These are phyloP conservation scores for Elaeis guineensis DNA, from an alignment of 176 grass and related monocot species.

Conservation along the genomic window DNA sequence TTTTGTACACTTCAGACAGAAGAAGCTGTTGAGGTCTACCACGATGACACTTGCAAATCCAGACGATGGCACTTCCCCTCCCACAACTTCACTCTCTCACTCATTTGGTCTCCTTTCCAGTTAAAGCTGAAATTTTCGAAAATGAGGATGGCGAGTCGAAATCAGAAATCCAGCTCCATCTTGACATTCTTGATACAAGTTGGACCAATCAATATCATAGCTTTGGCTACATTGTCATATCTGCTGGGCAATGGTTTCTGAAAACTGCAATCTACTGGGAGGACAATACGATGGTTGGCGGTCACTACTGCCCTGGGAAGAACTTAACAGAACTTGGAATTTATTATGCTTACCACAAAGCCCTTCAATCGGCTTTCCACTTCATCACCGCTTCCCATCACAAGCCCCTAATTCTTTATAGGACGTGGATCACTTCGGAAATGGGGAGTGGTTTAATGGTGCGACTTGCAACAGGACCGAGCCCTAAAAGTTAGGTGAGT, in stretches of 20 bases:
- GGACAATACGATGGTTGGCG: conserved; percentile 36
- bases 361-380: conserved; percentile 35
- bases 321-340: conserved; percentile 41
- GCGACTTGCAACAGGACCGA: conserved; percentile 56
- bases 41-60: conserved; percentile 52
- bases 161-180: conserved; percentile 51
- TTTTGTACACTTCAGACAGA: conserved; percentile 41
- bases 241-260: conserved; percentile 79
- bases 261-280: conserved; percentile 74
- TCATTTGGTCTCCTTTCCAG: conserved; percentile 73
- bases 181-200: conserved; percentile 46
- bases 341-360: conserved; percentile 35
- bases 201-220: conserved; percentile 53
- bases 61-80: conserved; percentile 64
- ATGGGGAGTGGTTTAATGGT: conserved; percentile 64
- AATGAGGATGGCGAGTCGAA: conserved; percentile 64
- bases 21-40: conserved; percentile 72
- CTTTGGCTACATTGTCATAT: conserved; percentile 78
- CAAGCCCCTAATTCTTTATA: conserved; percentile 58
- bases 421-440: conserved; percentile 85
- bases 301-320: conserved; percentile 58
- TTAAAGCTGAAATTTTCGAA: conserved; percentile 76
- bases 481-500: conserved; percentile 51
- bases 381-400: conserved; percentile 47
- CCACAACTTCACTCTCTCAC: conserved; percentile 69